Conservation (phyloP, 2,329 filamentous ascomycete species). For the Penicillium sp. region DNA sequence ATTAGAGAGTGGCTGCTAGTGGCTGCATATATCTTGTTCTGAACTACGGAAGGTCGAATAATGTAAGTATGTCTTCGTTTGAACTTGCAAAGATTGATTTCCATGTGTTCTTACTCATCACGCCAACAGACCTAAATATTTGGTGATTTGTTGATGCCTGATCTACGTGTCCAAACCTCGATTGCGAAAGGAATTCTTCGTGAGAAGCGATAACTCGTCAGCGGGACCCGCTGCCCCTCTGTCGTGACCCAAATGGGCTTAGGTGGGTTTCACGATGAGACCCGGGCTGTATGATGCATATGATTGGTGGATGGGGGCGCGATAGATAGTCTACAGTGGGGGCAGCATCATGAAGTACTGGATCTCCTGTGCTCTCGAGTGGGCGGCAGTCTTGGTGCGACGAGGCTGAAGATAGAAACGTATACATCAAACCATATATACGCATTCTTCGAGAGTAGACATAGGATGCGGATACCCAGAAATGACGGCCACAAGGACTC, state of each 20-base stretch:
- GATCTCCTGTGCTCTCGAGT: not conserved
- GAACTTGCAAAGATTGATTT: no score
- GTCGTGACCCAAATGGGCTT: constrained; percentile 6
- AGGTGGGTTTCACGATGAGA: constrained; percentile 25
- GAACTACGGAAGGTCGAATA: no score
- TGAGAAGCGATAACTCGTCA: constrained; percentile 14
- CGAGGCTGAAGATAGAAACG: not conserved
- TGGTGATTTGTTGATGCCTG: not conserved
- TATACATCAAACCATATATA: not conserved
- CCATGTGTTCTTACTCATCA: not conserved
- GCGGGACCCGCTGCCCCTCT: constrained; percentile 17
- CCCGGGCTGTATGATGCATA: not conserved
- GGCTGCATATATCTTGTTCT: not conserved
- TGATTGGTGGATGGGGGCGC: constrained; percentile 2
- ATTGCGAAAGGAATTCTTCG: not conserved
- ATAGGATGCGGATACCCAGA: not conserved
- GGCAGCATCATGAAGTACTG: not conserved
- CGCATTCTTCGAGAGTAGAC: not conserved
- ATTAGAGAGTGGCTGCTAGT: constrained; percentile 1
- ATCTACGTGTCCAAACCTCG: not conserved
- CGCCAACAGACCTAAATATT: not conserved
- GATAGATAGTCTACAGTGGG: constrained; percentile 2
- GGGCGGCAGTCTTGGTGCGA: not conserved
- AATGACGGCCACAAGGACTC: not conserved
- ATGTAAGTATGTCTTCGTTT: no score